Base-by-base conservation (phyloP, 148 eudicot genomes). In the Vaccinium macrocarpon region DNA sequence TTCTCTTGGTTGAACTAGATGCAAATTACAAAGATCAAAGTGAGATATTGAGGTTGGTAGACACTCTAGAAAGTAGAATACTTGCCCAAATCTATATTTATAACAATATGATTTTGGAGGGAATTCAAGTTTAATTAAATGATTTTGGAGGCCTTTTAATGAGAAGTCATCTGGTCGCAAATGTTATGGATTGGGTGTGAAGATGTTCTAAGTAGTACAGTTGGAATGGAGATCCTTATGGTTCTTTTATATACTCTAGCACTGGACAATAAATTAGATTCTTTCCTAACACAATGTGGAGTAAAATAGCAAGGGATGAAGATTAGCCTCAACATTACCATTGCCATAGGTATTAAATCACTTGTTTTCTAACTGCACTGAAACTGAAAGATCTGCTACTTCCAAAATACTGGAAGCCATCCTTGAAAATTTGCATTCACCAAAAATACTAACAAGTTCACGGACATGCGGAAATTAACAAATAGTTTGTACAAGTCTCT, bases 401-500 rank as follows among this genome's bases (percentile, higher is more conserved):
- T 42, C 46, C 38, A 35, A 76, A 23, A 76, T 35, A 50, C 57
- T 5, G 57, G 61, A 78, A 2, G 7, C 81, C 81, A 56, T 55
- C 81, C 27, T 29, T 15, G 12, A 79, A 56, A 79, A 15, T 55
- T 78, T 2, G 42, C 61, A 78, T 52, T 52, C 80, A 10, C n/a
- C 46, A 59, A 76, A 70, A 77, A 78, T 49, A 62, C 35, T 19
- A 59, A 68, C 6, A 16, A 21, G 74, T 38, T 78, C 82, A n/a
- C 66, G 25, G 51, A 50, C 68, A 78, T 8, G 52, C 25, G 56
- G 73, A 42, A 19, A 18, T 42, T 42, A 61, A 80, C 11, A 27
- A 42, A 59, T 68, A 66, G 38, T 50, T n/a, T 76, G n/a, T 62
- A 72, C 77, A 46, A 78, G 77, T 27, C 62, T 46, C 56, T 55